phyloP scores from a whole-genome alignment of 1,139 yeast genomes.

The Scheffersomyces titani region DNA sequence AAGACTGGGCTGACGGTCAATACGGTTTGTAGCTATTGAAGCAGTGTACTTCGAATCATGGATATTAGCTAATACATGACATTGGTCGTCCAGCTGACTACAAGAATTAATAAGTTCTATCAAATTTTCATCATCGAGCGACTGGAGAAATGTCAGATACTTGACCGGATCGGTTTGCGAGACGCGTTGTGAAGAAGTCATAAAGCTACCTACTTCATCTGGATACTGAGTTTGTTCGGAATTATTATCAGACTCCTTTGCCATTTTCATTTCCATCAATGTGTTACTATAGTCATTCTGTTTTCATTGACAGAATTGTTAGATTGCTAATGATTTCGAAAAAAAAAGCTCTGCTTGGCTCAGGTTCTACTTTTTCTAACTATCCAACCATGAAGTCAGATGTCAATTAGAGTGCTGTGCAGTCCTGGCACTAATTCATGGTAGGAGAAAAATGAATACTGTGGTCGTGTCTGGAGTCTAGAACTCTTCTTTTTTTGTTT shows the following conservation, averaged over 20 bases:
- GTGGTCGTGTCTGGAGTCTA: neutral
- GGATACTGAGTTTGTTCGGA: neutral
- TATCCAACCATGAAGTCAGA: neutral
- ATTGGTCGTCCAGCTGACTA: conserved; percentile 22
- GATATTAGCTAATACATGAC: conserved; percentile 3
- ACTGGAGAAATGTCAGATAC: conserved; percentile 29
- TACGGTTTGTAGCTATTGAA: conserved; percentile 10
- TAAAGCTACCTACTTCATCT: neutral
- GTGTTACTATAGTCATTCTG: neutral
- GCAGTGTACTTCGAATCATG: conserved; percentile 7
- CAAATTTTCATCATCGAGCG: conserved; percentile 44
- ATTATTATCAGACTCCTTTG: neutral
- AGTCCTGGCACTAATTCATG: neutral
- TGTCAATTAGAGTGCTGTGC: neutral
- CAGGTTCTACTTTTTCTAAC: neutral
- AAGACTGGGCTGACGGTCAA: conserved; percentile 11
- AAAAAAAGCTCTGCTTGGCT: neutral
- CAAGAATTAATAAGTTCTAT: conserved; percentile 37
- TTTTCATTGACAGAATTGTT: neutral
- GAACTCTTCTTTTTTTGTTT: neutral
- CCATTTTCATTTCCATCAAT: neutral
- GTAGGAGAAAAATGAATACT: neutral
- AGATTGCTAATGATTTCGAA: neutral
- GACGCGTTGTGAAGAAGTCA: neutral
- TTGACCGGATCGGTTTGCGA: neutral